These are phyloP conservation scores for Pythium apleroticum DNA, from an alignment of 352 stramenopile species.

Conservation along the genomic window DNA sequence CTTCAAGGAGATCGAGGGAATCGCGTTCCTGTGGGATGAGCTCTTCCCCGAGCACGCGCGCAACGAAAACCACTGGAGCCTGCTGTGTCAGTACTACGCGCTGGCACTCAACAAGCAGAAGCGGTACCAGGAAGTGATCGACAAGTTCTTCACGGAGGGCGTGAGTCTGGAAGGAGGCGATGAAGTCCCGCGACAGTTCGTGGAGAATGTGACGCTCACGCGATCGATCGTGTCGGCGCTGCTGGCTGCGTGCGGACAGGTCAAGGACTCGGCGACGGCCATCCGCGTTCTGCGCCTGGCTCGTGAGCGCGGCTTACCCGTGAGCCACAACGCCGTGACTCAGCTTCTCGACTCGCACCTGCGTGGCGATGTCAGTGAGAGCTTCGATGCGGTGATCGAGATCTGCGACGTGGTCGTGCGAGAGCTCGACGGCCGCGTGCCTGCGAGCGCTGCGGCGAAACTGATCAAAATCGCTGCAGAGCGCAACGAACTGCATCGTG, in stretches of 20 bases:
- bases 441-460: conserved; percentile 52
- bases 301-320: conserved; percentile 8
- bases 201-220: conserved; percentile 19
- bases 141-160: conserved; percentile 28
- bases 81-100: conserved; percentile 31
- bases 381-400: conserved; percentile 52
- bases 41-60: conserved; percentile 25
- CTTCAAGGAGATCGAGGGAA: conserved; percentile 28
- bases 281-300: conserved; percentile 19
- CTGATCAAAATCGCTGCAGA: conserved; percentile 61
- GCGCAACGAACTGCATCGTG: conserved; percentile 47
- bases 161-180: conserved; percentile 14
- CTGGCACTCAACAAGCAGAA: conserved; percentile 31
- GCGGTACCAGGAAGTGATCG: conserved; percentile 29
- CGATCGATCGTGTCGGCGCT: conserved; percentile 19
- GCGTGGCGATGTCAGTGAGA: conserved; percentile 42
- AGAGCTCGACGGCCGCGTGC: conserved; percentile 39
- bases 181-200: neutral
- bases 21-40: conserved; percentile 33
- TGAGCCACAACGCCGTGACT: conserved; percentile 42
- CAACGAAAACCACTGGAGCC: conserved; percentile 29
- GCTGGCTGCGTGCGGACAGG: conserved; percentile 24
- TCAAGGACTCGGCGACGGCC: conserved; percentile 18
- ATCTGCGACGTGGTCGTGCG: conserved; percentile 56
- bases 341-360: conserved; percentile 58